Percentiles rank a stretch among this genome's conserved stretches.
Evolutionary conservation across 768 basidiomycete genomes (phyloP).

Genomic region (Xanthoconium purpureum): DNA sequence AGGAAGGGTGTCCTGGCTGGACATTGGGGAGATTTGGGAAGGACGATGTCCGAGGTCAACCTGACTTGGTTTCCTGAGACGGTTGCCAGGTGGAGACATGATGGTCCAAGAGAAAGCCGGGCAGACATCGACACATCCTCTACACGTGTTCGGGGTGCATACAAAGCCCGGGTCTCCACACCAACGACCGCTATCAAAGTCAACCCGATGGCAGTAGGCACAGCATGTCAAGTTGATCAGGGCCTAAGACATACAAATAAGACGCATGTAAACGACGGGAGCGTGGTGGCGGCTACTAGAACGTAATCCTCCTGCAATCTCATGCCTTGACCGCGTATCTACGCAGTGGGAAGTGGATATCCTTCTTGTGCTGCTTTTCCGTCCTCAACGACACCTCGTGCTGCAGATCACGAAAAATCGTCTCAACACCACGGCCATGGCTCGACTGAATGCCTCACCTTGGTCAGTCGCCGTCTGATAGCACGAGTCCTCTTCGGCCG

Average conservation of each 20-base stretch:
- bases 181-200: background rate
- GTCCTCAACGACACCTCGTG: slow-evolving; percentile 85
- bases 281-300: slow-evolving; percentile 4
- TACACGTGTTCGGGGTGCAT: slow-evolving; percentile 26
- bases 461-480: slow-evolving; percentile 91
- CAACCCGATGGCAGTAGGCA: slow-evolving; percentile 19
- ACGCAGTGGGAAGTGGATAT: slow-evolving; percentile 87
- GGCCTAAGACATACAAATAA: slow-evolving; percentile 40
- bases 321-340: slow-evolving; percentile 96
- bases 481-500: slow-evolving; percentile 98
- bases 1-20: slow-evolving; percentile 32
- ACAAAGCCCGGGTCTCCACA: background rate
- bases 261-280: slow-evolving; percentile 31
- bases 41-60: slow-evolving; percentile 40
- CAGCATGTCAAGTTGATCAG: slow-evolving; percentile 34
- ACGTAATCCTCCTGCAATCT: slow-evolving; percentile 29
- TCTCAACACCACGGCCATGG: background rate
- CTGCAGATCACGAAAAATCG: slow-evolving; percentile 37
- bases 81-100: slow-evolving; percentile 42
- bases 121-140: slow-evolving; percentile 1
- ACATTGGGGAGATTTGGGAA: slow-evolving; percentile 46
- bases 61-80: slow-evolving; percentile 38
- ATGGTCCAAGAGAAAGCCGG: slow-evolving; percentile 24
- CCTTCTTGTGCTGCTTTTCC: slow-evolving; percentile 91
- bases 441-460: slow-evolving; percentile 47